phyloP scores from a whole-genome alignment of 2,329 filamentous ascomycete genomes.

The Aspergillus flavus region DNA sequence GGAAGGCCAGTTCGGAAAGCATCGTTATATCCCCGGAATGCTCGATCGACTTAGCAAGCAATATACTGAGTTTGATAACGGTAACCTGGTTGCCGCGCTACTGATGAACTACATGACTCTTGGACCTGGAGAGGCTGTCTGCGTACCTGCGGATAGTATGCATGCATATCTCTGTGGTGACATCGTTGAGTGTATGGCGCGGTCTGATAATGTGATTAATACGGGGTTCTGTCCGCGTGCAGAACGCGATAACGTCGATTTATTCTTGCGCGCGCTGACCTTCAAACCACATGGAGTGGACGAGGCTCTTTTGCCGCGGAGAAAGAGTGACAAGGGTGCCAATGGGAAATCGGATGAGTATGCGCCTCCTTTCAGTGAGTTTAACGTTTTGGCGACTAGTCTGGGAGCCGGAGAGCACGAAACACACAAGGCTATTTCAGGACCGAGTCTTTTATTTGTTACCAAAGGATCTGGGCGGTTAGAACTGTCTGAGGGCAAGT shows the following conservation, averaged over 20 bases:
- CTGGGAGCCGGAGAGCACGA: constrained; percentile 63
- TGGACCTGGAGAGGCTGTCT: constrained; percentile 67
- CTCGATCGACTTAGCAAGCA: constrained; percentile 66
- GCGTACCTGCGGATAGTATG: constrained; percentile 72
- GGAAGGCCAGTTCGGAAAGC: constrained; percentile 52
- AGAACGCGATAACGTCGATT: constrained; percentile 64
- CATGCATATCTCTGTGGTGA: constrained; percentile 74
- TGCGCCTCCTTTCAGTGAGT: constrained; percentile 70
- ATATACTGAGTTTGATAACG: constrained; percentile 66
- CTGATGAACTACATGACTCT: constrained; percentile 75
- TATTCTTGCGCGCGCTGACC: constrained; percentile 65
- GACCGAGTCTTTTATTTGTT: constrained; percentile 66
- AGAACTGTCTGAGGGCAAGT: constrained; percentile 51
- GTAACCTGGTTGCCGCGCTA: constrained; percentile 68
- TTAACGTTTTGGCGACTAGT: constrained; percentile 66
- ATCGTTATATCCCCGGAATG: constrained; percentile 65
- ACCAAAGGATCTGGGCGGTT: constrained; percentile 62
- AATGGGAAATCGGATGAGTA: constrained; percentile 66
- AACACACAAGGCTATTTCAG: constrained; percentile 55
- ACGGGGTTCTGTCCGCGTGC: constrained; percentile 71
- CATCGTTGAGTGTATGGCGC: constrained; percentile 79
- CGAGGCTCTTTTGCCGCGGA: constrained; percentile 58
- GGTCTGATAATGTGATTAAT: constrained; percentile 74
- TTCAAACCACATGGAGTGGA: constrained; percentile 63
- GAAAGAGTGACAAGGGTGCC: constrained; percentile 54